These are phyloP conservation scores for Colletotrichum salicis DNA, from an alignment of 2,329 filamentous ascomycete genomes.

Conservation along the genomic window DNA sequence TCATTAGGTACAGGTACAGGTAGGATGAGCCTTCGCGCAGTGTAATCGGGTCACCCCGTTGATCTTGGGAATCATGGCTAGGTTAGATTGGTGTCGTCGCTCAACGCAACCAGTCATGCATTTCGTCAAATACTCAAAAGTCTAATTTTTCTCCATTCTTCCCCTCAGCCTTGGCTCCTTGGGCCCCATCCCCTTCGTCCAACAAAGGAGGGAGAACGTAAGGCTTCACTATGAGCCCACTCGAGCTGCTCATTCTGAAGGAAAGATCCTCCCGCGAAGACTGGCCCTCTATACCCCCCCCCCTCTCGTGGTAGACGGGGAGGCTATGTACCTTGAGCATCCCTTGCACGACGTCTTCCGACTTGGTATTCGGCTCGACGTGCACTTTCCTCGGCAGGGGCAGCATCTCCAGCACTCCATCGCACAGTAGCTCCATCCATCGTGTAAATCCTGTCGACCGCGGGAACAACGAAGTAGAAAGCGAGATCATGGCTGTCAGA, in stretches of 20 bases:
- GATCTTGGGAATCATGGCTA: not conserved
- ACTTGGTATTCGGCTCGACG: constrained; percentile 58
- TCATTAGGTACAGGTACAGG: too few species aligned
- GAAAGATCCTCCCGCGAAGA: constrained; percentile 86
- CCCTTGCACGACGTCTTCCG: constrained; percentile 84
- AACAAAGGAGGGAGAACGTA: constrained; percentile 85
- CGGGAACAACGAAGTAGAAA: constrained; percentile 84
- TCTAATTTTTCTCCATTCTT: constrained; percentile 76
- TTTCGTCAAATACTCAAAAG: constrained; percentile 62
- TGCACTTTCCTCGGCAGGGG: constrained; percentile 69
- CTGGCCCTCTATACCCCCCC: constrained; percentile 77
- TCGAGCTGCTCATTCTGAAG: constrained; percentile 84
- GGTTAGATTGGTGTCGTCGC: not conserved
- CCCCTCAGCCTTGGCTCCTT: constrained; percentile 59
- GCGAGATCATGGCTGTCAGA: constrained; percentile 77
- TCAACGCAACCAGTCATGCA: not conserved
- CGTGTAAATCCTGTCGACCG: constrained; percentile 79
- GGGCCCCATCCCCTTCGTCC: constrained; percentile 72
- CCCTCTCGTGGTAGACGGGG: constrained; percentile 87
- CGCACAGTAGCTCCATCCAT: constrained; percentile 86
- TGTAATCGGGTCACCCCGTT: too few species aligned
- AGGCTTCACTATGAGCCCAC: constrained; percentile 85
- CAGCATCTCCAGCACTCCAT: constrained; percentile 87
- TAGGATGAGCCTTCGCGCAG: not conserved
- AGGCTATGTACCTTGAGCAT: constrained; percentile 85